Percentiles rank a stretch among this genome's conserved stretches.
phyloP scores from a whole-genome alignment of 2,329 filamentous ascomycete genomes.

The Stagonosporopsis chrysanthemi region DNA sequence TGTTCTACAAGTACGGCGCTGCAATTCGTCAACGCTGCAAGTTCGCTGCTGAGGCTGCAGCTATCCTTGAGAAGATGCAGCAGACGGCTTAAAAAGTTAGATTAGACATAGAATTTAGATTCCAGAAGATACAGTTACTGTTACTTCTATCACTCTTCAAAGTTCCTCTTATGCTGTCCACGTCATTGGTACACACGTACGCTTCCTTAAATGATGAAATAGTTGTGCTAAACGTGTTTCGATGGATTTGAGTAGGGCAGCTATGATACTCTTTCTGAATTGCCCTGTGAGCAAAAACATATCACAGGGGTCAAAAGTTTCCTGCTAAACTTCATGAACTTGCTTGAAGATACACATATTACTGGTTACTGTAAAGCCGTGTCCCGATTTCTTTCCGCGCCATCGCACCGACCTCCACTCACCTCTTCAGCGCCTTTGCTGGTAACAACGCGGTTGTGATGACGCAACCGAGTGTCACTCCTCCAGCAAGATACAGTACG shows the following conservation, averaged over 20 bases:
- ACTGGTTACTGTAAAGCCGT: background rate
- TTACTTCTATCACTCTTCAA: background rate
- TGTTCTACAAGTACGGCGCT: conserved; percentile 74
- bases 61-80: conserved; percentile 58
- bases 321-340: too few species aligned
- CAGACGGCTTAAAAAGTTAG: conserved; percentile 2
- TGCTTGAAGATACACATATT: background rate
- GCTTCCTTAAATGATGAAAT: background rate
- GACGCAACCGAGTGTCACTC: conserved; percentile 62
- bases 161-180: background rate
- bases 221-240: too few species aligned
- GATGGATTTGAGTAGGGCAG: too few species aligned
- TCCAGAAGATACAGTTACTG: background rate
- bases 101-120: background rate
- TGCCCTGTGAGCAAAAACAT: background rate
- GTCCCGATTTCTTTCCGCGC: background rate
- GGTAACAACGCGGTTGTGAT: conserved; percentile 61
- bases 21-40: conserved; percentile 69
- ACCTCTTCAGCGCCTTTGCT: conserved; percentile 26
- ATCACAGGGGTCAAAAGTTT: background rate
- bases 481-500: conserved; percentile 64
- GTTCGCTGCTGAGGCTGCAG: conserved; percentile 70
- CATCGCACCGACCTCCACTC: too few species aligned
- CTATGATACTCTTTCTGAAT: too few species aligned
- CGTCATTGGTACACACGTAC: background rate